Evolutionary conservation across 2,329 filamentous ascomycete species (phyloP), one percentile per base, ranked within the genome.

Genomic region (Venturia asperata): DNA sequence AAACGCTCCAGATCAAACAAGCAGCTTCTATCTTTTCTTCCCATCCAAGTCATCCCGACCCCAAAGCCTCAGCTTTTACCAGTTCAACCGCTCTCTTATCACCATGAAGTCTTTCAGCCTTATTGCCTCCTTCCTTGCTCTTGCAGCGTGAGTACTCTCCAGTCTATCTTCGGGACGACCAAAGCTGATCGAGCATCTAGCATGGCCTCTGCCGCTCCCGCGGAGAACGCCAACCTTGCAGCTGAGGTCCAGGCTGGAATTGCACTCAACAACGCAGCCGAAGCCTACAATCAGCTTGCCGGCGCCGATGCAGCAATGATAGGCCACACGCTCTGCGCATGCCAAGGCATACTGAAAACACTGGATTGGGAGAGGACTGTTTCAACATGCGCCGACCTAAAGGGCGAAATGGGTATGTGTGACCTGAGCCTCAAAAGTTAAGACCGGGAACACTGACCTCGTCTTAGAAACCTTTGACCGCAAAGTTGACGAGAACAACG

Each of bases 81-180:
- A 45, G 2, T 13, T 15, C 10, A 39, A 19, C 5, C 27, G n/a
- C 30, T 30, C 2, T 4, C 24, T 19, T 34, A 58, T 39, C 10
- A 60, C 17, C 30, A 60, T 60, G 56, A 60, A 60, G 30, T 27
- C 39, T n/a, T 60, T 60, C 56, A 60, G 9, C 17, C 5, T 39
- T 60, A 9, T 60, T 37, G 56, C 56, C 3, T 60, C 56, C 21
- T 10, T 42, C 17, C 56, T 60, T 30, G 56, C 56, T 60, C 56
- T 60, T 60, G 27, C 56, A 60, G 56, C 56, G 56, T 60, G 19
- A 19, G 56, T 60, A 39, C 19, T 21, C 34, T 13, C 15, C 1
- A 17, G 13, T 10, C 27, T 60, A 15, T 11, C 3, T 21, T 17
- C n/a, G 6, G 10, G 19, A 10, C 4, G 6, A 27, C 27, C 21